These are phyloP conservation scores for Saccharomycopsis microspora DNA, from an alignment of 805 yeast genomes.

Conservation along the genomic window DNA sequence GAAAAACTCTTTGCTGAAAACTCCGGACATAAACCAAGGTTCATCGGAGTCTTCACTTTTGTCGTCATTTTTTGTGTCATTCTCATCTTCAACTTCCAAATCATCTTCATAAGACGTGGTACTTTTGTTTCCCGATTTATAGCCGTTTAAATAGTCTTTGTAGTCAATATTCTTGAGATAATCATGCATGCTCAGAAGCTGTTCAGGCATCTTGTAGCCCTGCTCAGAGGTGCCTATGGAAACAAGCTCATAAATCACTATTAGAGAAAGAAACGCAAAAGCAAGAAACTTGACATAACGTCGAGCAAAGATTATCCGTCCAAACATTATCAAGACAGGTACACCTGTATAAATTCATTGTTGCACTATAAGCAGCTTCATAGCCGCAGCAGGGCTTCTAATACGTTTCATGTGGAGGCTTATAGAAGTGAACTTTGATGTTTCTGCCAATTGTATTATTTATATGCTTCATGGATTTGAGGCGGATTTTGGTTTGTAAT, in stretches of 20 bases:
- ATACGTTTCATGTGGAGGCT: too few relatives aligned
- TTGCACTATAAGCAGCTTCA: too few relatives aligned
- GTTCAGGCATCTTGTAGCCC: not conserved
- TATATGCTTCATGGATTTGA: too few relatives aligned
- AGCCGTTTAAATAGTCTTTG: not conserved
- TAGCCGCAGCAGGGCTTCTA: too few relatives aligned
- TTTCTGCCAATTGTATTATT: too few relatives aligned
- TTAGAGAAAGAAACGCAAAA: not conserved
- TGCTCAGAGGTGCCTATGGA: not conserved
- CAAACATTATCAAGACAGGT: too few relatives aligned
- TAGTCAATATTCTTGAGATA: slow-evolving; percentile 6
- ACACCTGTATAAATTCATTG: too few relatives aligned
- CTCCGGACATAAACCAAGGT: not conserved
- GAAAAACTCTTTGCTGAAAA: slow-evolving; percentile 4
- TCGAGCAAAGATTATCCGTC: not conserved
- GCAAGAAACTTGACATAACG: slow-evolving; percentile 7
- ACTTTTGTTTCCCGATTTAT: not conserved
- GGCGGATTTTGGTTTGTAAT: too few relatives aligned
- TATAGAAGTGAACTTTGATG: too few relatives aligned
- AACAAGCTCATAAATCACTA: not conserved
- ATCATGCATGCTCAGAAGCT: slow-evolving; percentile 1
- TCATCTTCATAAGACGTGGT: not conserved
- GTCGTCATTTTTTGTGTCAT: not conserved
- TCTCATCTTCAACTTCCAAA: not conserved
- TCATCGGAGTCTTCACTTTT: not conserved